Evolutionary conservation across 495 filamentous ascomycete species (phyloP), one percentile per base, ranked within the genome.

Genomic region (Hypoxylon lienhwacheense): DNA sequence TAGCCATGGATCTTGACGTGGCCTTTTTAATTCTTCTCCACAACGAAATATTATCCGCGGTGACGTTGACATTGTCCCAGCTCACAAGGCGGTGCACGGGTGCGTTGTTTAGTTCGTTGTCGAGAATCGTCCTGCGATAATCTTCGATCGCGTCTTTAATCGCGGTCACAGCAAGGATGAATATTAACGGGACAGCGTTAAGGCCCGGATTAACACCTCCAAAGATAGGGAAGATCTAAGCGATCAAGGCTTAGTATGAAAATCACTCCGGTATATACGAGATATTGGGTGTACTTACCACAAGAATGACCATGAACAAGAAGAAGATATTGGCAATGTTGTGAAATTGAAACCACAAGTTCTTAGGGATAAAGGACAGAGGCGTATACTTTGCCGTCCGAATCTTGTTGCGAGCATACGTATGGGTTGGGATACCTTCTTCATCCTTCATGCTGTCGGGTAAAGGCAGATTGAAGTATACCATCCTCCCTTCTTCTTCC

Each of bases 291-390:
- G 12, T 21, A 80, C 91, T 70, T 85, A 97, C 95, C 57, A 85
- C 81, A 47, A 99, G 82, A 66, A 99, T 92, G 68, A 96, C 92
- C 55, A 93, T 81, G 73, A 97, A 96, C 47, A 97, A 77, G 78
- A 99, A 99, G 71, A 96, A 99, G 29, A 97, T 84, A 70, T 97
- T 99, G 45, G 95, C 95, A 59, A 99, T 89, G 69, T 97, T 97
- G 73, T 97, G 91, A 68, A 99, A 97, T 70, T 99, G 95, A 50
- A 93, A 85, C 80, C 84, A 99, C 47, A 97, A 68, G 69, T 99
- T 96, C 73, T 97, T 97, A 7, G 95, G 95, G n/a, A 97, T 71
- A 74, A 99, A 99, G 58, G 87, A 95, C 43, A 99, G 72, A 10
- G 95, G 84, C 3, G 95, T 97, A 70, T 97, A 99, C 69, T 97